These are phyloP conservation scores for Fusarium sambucinum DNA, from an alignment of 2,329 filamentous ascomycete species.

Conservation along the genomic window DNA sequence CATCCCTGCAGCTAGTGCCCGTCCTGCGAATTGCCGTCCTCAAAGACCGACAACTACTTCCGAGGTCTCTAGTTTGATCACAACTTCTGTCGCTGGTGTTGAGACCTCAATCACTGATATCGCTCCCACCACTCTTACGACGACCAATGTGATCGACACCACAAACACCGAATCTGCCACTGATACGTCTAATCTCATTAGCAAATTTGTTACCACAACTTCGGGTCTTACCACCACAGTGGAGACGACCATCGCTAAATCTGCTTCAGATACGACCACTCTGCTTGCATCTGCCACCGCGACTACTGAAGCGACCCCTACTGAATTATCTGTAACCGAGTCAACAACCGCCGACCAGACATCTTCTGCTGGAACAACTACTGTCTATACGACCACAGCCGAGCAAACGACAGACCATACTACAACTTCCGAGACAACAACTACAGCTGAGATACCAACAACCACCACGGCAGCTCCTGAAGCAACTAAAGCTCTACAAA, in stretches of 20 bases:
- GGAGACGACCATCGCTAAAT: background rate
- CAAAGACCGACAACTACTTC: background rate
- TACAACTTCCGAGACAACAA: background rate
- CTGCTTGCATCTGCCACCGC: background rate
- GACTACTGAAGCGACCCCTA: background rate
- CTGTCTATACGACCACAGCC: background rate
- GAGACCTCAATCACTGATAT: background rate
- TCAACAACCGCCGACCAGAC: background rate
- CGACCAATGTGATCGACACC: background rate
- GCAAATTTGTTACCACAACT: background rate
- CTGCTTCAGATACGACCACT: background rate
- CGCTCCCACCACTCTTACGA: background rate
- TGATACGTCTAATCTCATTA: background rate
- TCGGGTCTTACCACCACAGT: background rate
- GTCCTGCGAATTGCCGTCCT: background rate
- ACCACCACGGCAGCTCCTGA: background rate
- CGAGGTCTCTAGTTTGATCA: too few species aligned
- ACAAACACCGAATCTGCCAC: too few species aligned
- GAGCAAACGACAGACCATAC: background rate
- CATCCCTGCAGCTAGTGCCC: background rate
- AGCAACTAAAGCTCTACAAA: background rate
- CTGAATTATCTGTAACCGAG: background rate
- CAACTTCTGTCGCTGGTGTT: background rate
- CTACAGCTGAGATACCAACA: background rate
- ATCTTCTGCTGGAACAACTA: background rate